These are phyloP conservation scores for Phlegmacium glaucopus DNA, from an alignment of 768 basidiomycete species.

Conservation along the genomic window DNA sequence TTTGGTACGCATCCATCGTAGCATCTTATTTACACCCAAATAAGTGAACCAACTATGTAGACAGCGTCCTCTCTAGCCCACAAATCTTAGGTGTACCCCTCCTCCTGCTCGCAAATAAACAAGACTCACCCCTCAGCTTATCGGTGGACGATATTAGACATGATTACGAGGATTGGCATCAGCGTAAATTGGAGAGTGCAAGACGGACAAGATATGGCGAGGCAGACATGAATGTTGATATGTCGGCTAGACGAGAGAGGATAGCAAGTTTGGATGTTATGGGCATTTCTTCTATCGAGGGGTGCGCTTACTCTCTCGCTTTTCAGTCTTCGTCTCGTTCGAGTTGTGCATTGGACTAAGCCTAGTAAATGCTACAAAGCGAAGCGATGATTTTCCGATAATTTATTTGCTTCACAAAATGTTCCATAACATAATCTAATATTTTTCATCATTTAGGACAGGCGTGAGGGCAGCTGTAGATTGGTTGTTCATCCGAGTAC, in stretches of 20 bases:
- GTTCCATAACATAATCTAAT: neutral
- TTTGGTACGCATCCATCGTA: constrained; percentile 64
- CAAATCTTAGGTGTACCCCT: constrained; percentile 89
- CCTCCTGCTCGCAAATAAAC: constrained; percentile 93
- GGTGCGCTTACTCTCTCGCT: constrained; percentile 45
- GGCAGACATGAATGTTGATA: constrained; percentile 35
- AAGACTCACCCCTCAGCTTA: constrained; percentile 77
- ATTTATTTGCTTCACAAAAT: neutral
- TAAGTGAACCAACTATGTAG: constrained; percentile 31
- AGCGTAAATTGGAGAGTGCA: constrained; percentile 67
- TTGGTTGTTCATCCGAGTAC: constrained; percentile 92
- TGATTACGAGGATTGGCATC: constrained; percentile 85
- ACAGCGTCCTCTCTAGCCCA: constrained; percentile 83
- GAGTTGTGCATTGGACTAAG: neutral
- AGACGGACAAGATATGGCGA: constrained; percentile 51
- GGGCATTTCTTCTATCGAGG: constrained; percentile 88
- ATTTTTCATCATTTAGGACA: constrained; percentile 45
- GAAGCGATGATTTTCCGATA: neutral
- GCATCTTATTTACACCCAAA: neutral
- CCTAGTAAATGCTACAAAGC: too few relatives aligned
- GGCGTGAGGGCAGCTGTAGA: constrained; percentile 89
- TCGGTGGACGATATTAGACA: constrained; percentile 90
- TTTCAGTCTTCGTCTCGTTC: neutral
- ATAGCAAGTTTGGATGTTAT: constrained; percentile 83
- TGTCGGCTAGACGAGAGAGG: constrained; percentile 43